Evolutionary conservation across 768 basidiomycete genomes (phyloP).

Genomic region (Hebeloma cylindrosporum): DNA sequence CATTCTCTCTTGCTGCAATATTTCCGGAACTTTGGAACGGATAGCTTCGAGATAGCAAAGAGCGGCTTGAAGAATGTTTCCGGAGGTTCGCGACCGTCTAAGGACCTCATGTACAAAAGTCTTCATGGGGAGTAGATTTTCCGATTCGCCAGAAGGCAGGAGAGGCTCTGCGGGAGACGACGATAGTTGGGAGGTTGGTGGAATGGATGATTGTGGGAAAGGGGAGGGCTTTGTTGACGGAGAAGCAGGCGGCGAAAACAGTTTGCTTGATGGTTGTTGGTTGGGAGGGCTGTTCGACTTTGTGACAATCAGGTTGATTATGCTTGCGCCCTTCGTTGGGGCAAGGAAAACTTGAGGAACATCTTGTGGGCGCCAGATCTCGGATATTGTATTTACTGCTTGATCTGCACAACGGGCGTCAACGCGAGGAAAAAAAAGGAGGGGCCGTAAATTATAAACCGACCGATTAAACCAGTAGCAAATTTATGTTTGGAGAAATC

Average conservation of each 20-base stretch:
- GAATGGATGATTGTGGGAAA: constrained; percentile 1
- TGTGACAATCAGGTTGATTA: constrained; percentile 2
- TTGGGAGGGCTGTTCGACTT: constrained; percentile 6
- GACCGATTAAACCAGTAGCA: constrained; percentile 70
- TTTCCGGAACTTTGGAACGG: constrained; percentile 66
- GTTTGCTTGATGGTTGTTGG: constrained; percentile 13
- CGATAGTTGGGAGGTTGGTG: constrained; percentile 7
- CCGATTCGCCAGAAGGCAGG: too few species aligned
- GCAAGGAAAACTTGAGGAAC: constrained; percentile 54
- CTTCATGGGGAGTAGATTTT: constrained; percentile 58
- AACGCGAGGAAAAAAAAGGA: neutral
- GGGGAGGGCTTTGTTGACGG: constrained; percentile 18
- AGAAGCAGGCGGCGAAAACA: constrained; percentile 24
- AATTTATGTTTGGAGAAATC: constrained; percentile 60
- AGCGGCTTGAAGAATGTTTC: constrained; percentile 82
- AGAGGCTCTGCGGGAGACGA: constrained; percentile 20
- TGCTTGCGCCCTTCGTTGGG: constrained; percentile 14
- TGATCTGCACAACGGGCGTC: constrained; percentile 52
- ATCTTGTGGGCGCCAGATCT: constrained; percentile 80
- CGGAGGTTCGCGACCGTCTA: constrained; percentile 81
- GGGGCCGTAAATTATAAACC: constrained; percentile 29
- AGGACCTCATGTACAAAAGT: constrained; percentile 88
- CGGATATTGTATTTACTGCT: constrained; percentile 73
- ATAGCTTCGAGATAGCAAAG: constrained; percentile 86
- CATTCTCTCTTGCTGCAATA: constrained; percentile 50